Evolutionary conservation across 306 rosid genomes (phyloP).

Genomic region (Cicer arietinum): DNA sequence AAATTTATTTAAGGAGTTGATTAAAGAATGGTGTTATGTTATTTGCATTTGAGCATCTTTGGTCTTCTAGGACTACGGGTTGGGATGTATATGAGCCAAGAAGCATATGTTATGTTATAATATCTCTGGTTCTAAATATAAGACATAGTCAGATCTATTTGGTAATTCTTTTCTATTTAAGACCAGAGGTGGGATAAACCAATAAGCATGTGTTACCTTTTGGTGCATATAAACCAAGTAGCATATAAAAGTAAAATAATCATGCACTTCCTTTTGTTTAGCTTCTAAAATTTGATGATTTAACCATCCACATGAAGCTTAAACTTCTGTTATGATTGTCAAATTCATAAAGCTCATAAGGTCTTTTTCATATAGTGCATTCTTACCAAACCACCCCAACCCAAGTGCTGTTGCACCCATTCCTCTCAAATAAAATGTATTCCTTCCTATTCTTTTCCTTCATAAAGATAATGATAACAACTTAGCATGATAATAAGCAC

Average conservation of each 20-base stretch:
- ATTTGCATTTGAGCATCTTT: neutral
- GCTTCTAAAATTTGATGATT: neutral
- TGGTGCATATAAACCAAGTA: neutral
- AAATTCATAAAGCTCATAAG: neutral
- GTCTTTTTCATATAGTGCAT: slow-evolving; percentile 20
- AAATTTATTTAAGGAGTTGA: too few species aligned
- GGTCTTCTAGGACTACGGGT: neutral
- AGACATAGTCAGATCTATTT: too few species aligned
- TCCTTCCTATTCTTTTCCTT: neutral
- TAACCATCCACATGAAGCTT: slow-evolving; percentile 13
- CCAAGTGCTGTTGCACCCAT: slow-evolving; percentile 7
- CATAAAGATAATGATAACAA: neutral
- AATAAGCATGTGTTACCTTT: neutral
- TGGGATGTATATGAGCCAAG: neutral
- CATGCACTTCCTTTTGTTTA: neutral
- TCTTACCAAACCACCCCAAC: slow-evolving; percentile 36
- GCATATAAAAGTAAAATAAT: too few species aligned
- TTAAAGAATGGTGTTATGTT: neutral
- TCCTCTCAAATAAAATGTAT: neutral
- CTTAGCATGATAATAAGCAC: neutral
- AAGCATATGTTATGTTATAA: neutral
- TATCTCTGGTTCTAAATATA: too few species aligned
- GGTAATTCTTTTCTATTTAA: too few species aligned
- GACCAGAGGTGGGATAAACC: too few species aligned
- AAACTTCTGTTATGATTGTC: slow-evolving; percentile 2